Evolutionary conservation across 345 rosid genomes (phyloP).

Genomic region (Eucalyptus pauciflora): DNA sequence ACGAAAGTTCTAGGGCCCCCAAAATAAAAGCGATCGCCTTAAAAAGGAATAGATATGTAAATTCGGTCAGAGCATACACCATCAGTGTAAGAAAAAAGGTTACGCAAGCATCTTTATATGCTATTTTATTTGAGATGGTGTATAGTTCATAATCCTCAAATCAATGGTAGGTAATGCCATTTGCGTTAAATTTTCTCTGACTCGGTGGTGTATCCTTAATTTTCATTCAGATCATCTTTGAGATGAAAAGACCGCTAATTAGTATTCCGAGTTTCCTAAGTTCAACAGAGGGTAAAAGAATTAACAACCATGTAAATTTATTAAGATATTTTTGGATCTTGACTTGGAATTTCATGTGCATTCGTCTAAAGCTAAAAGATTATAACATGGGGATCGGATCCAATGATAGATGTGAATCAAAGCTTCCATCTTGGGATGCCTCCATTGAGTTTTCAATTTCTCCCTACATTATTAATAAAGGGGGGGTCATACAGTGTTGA

Average conservation of each 20-base stretch:
- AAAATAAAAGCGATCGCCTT: background rate
- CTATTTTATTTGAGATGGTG: background rate
- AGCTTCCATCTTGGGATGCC: background rate
- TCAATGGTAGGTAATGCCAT: background rate
- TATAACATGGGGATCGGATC: background rate
- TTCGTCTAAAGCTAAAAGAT: background rate
- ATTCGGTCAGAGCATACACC: background rate
- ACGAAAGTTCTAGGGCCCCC: background rate
- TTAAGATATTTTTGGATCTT: background rate
- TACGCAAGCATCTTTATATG: background rate
- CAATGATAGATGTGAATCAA: background rate
- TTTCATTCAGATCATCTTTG: background rate
- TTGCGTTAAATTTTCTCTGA: background rate
- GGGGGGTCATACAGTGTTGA: background rate
- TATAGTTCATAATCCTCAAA: background rate
- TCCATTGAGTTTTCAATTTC: background rate
- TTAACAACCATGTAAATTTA: background rate
- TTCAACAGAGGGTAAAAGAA: background rate
- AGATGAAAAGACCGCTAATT: background rate
- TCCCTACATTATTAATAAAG: background rate
- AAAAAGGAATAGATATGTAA: background rate
- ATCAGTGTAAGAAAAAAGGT: background rate
- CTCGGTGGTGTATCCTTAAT: background rate
- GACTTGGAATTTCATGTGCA: background rate
- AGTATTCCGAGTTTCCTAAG: background rate